Percentiles rank a stretch among this genome's conserved stretches.
phyloP scores from a whole-genome alignment of 257 asterid genomes.

The Solanum tarijense region DNA sequence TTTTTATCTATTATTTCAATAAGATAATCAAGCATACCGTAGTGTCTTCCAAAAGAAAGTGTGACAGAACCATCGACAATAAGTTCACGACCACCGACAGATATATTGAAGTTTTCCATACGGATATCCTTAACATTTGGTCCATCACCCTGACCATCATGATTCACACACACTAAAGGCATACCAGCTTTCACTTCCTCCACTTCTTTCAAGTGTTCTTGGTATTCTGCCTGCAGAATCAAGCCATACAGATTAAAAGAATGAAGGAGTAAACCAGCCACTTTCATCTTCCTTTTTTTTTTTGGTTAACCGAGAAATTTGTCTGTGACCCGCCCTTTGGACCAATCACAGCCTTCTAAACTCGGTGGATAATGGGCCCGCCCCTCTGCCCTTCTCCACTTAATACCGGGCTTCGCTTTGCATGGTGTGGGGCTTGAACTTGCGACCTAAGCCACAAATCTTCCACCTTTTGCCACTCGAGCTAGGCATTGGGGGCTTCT shows the following conservation, averaged over 20 bases:
- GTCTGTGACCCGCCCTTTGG: too few species aligned
- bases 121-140: slow-evolving; percentile 79
- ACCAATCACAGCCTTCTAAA: too few species aligned
- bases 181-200: slow-evolving; percentile 96
- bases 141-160: slow-evolving; percentile 49
- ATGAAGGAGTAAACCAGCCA: background rate
- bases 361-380: too few species aligned
- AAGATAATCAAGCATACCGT: slow-evolving; percentile 52
- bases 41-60: slow-evolving; percentile 86
- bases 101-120: slow-evolving; percentile 81
- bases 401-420: too few species aligned
- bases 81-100: slow-evolving; percentile 98
- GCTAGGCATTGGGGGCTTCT: too few species aligned
- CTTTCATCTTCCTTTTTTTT: background rate
- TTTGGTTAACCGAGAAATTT: too few species aligned
- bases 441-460: too few species aligned
- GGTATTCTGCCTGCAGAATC: slow-evolving; percentile 60
- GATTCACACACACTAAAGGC: slow-evolving; percentile 75
- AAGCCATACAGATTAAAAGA: slow-evolving; percentile 2
- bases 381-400: too few species aligned
- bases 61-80: slow-evolving; percentile 87
- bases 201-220: slow-evolving; percentile 79
- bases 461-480: too few species aligned
- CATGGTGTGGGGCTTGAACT: too few species aligned
- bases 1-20: background rate